These are phyloP conservation scores for Cajanus cajan DNA, from an alignment of 306 rosid species.

Conservation along the genomic window DNA sequence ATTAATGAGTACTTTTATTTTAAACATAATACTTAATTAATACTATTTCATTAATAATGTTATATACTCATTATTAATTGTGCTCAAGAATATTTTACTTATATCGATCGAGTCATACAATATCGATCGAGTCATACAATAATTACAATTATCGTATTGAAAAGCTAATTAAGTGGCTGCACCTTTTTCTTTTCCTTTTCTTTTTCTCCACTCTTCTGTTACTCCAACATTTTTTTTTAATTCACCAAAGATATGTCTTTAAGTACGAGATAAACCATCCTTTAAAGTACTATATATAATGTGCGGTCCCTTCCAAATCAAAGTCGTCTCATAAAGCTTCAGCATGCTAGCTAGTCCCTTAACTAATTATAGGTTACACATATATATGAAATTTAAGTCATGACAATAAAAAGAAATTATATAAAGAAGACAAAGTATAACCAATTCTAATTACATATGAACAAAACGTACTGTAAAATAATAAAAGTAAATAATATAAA, in stretches of 20 bases:
- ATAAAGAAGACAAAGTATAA: background rate
- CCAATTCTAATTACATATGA: background rate
- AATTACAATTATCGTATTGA: background rate
- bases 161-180: too few relatives aligned
- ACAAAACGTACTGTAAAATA: conserved; percentile 31
- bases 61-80: too few relatives aligned
- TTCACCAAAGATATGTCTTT: background rate
- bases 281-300: background rate
- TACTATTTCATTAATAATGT: too few relatives aligned
- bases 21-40: too few relatives aligned
- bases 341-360: too few relatives aligned
- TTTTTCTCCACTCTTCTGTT: too few relatives aligned
- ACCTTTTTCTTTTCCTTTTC: background rate
- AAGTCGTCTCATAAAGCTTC: background rate
- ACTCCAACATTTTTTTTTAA: background rate
- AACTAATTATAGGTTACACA: background rate
- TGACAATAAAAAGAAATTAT: background rate
- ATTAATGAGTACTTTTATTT: too few relatives aligned
- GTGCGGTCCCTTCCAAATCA: background rate
- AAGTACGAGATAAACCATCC: background rate
- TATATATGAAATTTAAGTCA: background rate
- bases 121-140: too few relatives aligned
- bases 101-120: too few relatives aligned
- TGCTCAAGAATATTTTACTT: too few relatives aligned
- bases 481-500: background rate